Evolutionary conservation across 2,329 filamentous ascomycete genomes (phyloP), one percentile per base, ranked within the genome.

Genomic region (Aspergillus novoparasiticus): DNA sequence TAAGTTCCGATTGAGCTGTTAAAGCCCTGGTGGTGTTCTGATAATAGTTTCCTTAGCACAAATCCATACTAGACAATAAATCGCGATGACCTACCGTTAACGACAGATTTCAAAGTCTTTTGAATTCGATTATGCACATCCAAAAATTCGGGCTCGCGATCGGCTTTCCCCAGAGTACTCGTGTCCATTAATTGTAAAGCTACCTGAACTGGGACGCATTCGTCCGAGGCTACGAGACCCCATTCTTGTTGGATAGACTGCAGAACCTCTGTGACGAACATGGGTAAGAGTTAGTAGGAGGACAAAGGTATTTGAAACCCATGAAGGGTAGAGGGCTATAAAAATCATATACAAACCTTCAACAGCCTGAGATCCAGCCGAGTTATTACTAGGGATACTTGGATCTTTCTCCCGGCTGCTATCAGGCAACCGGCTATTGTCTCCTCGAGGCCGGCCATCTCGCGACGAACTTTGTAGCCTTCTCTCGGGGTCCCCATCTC

Each of bases 1-100:
- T 98, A 99, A 23, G 94, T 98, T 77, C 94, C 95, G 67, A 99
- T 98, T 57, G 94, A 97, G 78, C 93, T 97, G 80, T 98, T 99
- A 85, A 99, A 99, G 54, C 95, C 96, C 78, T 99, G 95, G 75
- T 99, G 94, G 75, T 99, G 94, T 80, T 99, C 94, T 84, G 63
- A 21, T 32, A 59, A 63, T 43, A 26, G 26, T 56, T 61, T 56
- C 9, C 14, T 57, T 59, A 72, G 63, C 41, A 58, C 55, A 16
- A 6, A 32, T 10, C 4, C 19, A 43, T 26, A 3, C 21, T 16
- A 32, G 36, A 28, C 21, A 4, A 12, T 16, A n/a, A 12, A 21
- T n/a, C 8, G 12, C 14, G 45, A 43, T 4, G 41, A 72, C 76
- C 41, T 55, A 84, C 83, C 83, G 77, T 99, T 97, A 30, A 99